Percentiles rank a stretch among this genome's conserved stretches.
Conservation (phyloP, 2,329 filamentous ascomycete genomes). For the Verticillium nubilum region DNA sequence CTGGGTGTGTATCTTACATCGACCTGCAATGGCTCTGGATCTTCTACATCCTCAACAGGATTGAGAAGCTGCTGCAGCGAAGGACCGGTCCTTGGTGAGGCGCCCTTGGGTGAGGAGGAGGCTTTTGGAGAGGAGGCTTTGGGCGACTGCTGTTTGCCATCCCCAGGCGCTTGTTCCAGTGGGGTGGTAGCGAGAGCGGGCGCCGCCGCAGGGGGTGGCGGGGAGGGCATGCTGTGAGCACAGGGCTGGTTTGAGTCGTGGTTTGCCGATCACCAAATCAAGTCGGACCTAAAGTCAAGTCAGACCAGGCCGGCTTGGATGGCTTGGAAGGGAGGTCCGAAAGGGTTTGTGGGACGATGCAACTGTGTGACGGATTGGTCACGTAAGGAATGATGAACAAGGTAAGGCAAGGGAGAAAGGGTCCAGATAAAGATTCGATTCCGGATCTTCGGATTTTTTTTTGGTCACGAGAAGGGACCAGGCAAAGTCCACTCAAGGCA, state of each 20-base stretch:
- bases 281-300: too few relatives aligned
- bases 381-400: too few relatives aligned
- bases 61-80: slow-evolving; percentile 4
- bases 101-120: background rate
- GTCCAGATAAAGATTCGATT: too few relatives aligned
- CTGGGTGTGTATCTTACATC: slow-evolving; percentile 11
- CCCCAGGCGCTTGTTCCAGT: background rate
- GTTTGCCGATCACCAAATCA: background rate
- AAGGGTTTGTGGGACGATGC: too few relatives aligned
- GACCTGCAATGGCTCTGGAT: slow-evolving; percentile 17
- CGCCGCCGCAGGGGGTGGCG: background rate
- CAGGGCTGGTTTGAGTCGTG: background rate
- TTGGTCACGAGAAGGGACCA: too few relatives aligned
- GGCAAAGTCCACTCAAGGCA: too few relatives aligned
- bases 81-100: background rate
- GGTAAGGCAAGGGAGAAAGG: too few relatives aligned
- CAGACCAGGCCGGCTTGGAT: too few relatives aligned
- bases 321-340: too few relatives aligned
- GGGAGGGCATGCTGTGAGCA: background rate
- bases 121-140: background rate
- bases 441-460: too few relatives aligned
- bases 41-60: slow-evolving; percentile 10
- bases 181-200: background rate
- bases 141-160: background rate
- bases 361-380: too few relatives aligned